Base-by-base conservation (phyloP, 2,329 filamentous ascomycete genomes). In the Epichloe amarillans region DNA sequence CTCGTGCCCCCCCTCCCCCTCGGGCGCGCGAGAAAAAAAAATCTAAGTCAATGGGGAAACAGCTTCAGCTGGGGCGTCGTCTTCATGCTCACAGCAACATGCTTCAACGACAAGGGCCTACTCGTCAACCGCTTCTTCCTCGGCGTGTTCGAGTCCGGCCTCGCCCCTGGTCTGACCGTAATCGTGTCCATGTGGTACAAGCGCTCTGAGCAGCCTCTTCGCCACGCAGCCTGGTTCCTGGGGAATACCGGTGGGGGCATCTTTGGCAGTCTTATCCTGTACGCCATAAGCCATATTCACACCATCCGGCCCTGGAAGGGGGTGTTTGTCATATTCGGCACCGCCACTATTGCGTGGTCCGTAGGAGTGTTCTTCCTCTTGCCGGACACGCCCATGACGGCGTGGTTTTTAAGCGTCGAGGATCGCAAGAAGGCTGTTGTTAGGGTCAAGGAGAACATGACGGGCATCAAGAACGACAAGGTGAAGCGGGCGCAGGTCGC, bases 31-130 rank as follows among this genome's bases (percentile, higher is more conserved):
- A 3, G 3, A 39, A 19, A 39, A 19, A 19, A 39, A n/a, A 39
- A 30, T 3, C 42, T 44, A 23, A 44, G 26, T 30, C 5, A 5
- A 10, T 35, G 7, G 3, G 7, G 19, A n/a, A 11, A 11, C 17
- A 58, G 60, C 17, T 21, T 59, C 3, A 17, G 59, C n/a, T 70
- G 67, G 67, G 67, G 67, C 3, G 49, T 51, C 3, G 62, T 73
- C n/a, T 59, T 75, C 41, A 70, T 72, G 62, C 62, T 68, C 15
- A 72, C 70, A 1, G 70, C 72, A 0, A 64, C 63, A 1, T 66
- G 61, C 35, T 57, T 58, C 23, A 68, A 66, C 46, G 44, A 53
- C 5, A 53, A 50, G 0, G 59, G 62, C 11, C 54, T 67, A 4
- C 53, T 67, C 12, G 60, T 61, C 1, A 56, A 60, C 35, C 60